A percentile compares a stretch with the other conserved stretches of the same genome.
These are phyloP conservation scores for Phytophthora kernoviae DNA, from an alignment of 352 stramenopile species.

Conservation along the genomic window DNA sequence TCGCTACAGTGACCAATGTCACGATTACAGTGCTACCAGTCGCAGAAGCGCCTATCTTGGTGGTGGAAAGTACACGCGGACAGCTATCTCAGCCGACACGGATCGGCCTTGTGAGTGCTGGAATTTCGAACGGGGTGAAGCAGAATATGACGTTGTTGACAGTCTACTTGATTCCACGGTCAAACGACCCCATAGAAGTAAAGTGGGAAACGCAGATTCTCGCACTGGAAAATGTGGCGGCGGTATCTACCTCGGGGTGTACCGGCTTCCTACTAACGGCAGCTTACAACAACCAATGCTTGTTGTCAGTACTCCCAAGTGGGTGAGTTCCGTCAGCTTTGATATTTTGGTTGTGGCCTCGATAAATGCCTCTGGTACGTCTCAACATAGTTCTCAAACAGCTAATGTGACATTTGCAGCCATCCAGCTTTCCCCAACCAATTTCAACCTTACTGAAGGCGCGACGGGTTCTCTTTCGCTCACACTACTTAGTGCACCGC, in stretches of 20 bases:
- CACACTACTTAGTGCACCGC: conserved; percentile 47
- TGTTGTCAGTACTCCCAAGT: conserved; percentile 30
- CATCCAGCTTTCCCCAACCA: conserved; percentile 42
- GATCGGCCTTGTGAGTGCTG: conserved; percentile 43
- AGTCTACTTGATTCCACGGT: conserved; percentile 42
- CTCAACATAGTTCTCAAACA: conserved; percentile 30
- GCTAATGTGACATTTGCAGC: conserved; percentile 39
- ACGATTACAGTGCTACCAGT: conserved; percentile 42
- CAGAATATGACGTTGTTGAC: conserved; percentile 32
- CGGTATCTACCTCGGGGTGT: conserved; percentile 40
- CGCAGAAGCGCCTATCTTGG: conserved; percentile 41
- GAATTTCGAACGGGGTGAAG: conserved; percentile 37
- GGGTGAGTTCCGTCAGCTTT: conserved; percentile 36
- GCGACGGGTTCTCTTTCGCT: conserved; percentile 22
- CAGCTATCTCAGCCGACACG: conserved; percentile 32
- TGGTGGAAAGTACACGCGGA: conserved; percentile 43
- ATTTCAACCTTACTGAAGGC: conserved; percentile 53
- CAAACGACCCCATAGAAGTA: conserved; percentile 33
- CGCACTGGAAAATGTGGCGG: conserved; percentile 24
- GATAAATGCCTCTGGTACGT: conserved; percentile 43
- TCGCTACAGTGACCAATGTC: conserved; percentile 18
- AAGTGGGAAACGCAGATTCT: conserved; percentile 44
- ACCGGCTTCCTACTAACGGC: conserved; percentile 33
- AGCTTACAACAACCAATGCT: conserved; percentile 36
- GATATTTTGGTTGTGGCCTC: conserved; percentile 40